phyloP scores from a whole-genome alignment of 169 alveolate species.

The Plasmodium ovale region DNA sequence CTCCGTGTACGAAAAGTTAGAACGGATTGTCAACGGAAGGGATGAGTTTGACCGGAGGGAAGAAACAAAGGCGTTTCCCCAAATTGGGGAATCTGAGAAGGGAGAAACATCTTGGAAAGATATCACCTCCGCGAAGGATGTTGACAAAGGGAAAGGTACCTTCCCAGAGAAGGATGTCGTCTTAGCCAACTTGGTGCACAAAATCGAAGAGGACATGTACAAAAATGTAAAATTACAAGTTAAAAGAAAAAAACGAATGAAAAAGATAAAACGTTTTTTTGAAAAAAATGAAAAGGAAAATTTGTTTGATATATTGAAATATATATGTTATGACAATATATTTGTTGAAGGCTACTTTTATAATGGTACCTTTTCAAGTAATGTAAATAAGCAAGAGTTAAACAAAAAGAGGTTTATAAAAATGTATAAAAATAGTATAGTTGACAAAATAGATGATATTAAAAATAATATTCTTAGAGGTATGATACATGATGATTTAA shows the following conservation, averaged over 20 bases:
- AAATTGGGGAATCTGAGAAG: not conserved
- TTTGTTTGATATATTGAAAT: slow-evolving; percentile 29
- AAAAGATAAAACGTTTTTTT: slow-evolving; percentile 34
- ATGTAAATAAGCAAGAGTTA: slow-evolving; percentile 5
- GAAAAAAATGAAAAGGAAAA: slow-evolving; percentile 37
- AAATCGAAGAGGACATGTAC: slow-evolving; percentile 18
- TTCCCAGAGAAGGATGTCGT: too few relatives aligned
- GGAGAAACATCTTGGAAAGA: not conserved
- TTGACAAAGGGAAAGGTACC: not conserved
- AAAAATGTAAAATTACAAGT: slow-evolving; percentile 33
- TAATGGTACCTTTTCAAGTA: slow-evolving; percentile 17
- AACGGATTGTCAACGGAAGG: slow-evolving; percentile 3
- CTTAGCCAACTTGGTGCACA: slow-evolving; percentile 10
- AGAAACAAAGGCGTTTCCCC: not conserved
- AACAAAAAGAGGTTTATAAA: slow-evolving; percentile 23
- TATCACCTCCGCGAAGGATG: not conserved
- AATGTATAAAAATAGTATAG: slow-evolving; percentile 12
- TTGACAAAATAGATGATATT: slow-evolving; percentile 22
- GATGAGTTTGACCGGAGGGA: not conserved
- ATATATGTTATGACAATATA: slow-evolving; percentile 43
- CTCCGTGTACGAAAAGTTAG: slow-evolving; percentile 16
- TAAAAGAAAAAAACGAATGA: slow-evolving; percentile 21
- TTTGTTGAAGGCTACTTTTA: slow-evolving; percentile 44
- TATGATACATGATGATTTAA: slow-evolving; percentile 7
- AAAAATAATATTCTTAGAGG: slow-evolving; percentile 3